Percentiles rank a stretch among this genome's conserved stretches.
phyloP scores from a whole-genome alignment of 129 eudicot species.

The Pulicaria dysenterica region DNA sequence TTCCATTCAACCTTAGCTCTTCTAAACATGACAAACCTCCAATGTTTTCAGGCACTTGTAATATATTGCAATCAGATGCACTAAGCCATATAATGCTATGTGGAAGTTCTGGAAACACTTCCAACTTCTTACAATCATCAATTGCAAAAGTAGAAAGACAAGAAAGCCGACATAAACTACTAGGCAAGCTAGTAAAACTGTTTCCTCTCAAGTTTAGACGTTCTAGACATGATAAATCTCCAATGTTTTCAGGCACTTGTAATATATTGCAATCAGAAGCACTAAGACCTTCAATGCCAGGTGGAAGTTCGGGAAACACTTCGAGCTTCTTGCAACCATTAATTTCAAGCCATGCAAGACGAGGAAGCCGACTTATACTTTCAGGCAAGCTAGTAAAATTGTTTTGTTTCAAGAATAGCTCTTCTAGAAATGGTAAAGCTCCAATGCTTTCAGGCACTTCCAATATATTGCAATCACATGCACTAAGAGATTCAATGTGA shows the following conservation, averaged over 20 bases:
- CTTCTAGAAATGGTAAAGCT: not conserved
- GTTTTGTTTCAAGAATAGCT: not conserved
- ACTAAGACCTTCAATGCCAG: too few relatives aligned
- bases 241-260: constrained; percentile 1
- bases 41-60: not conserved
- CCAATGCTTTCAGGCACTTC: not conserved
- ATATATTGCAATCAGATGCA: not conserved
- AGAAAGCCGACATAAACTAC: constrained; percentile 7
- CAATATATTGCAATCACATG: too few relatives aligned
- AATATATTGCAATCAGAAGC: not conserved
- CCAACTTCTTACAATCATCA: not conserved
- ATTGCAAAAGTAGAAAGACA: not conserved
- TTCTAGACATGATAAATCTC: not conserved
- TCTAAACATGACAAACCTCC: not conserved
- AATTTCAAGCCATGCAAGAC: not conserved
- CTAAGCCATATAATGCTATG: too few relatives aligned
- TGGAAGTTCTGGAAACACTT: too few relatives aligned
- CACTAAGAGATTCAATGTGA: too few relatives aligned
- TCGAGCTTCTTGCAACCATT: not conserved
- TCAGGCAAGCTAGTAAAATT: constrained; percentile 12
- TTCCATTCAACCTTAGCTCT: not conserved
- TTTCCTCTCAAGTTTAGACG: not conserved
- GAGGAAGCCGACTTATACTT: constrained; percentile 2
- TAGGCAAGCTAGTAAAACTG: constrained; percentile 11
- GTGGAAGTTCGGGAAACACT: too few relatives aligned